Base-by-base conservation (phyloP, 2,329 filamentous ascomycete genomes). In the Microascus cirrosus region DNA sequence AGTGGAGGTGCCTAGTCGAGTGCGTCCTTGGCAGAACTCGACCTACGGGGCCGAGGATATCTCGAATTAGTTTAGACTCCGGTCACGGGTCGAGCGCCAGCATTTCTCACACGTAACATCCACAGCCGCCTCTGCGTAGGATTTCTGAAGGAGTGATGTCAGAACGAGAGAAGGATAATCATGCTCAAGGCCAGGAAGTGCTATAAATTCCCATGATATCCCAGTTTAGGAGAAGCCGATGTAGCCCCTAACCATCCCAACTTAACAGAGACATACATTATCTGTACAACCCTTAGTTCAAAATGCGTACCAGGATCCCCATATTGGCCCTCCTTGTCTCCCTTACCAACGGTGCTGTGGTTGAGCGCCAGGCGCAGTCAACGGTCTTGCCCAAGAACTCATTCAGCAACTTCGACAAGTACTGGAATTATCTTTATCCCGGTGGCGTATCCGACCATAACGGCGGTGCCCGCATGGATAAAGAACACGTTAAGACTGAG, bases 401-500 rank as follows among this genome's bases (percentile, higher is more conserved):
- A 2, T 59, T 59, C 35, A 8, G 56, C 25, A n/a, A 51, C 63
- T 76, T 76, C 58, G 69, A 74, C 59, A 62, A 66, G 4, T 66
- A 77, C 65, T 82, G 78, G 70, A 67, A 65, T 56, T 78, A 79
- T 67, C 73, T 78, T 61, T 82, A 83, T 63, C 79, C 61, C 3
- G 62, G 79, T 79, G 79, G 79, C 22, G 22, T 24, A 6, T 76
- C 72, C 20, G 75, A 78, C 62, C 79, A 83, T 68, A 82, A 82
- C 63, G 80, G 80, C 42, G 77, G 73, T 0, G 79, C 80, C 0
- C 77, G 78, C 35, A 83, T 82, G 80, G 65, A 72, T 62, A 68
- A 73, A 56, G 64, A 69, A 10, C 74, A 80, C 48, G 73, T 79
- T 53, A 61, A 65, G 3, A 70, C 79, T 54, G 63, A 64, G 3